Base-by-base conservation (phyloP, 1,284 basidiomycete species). In the Trametes pubescens region DNA sequence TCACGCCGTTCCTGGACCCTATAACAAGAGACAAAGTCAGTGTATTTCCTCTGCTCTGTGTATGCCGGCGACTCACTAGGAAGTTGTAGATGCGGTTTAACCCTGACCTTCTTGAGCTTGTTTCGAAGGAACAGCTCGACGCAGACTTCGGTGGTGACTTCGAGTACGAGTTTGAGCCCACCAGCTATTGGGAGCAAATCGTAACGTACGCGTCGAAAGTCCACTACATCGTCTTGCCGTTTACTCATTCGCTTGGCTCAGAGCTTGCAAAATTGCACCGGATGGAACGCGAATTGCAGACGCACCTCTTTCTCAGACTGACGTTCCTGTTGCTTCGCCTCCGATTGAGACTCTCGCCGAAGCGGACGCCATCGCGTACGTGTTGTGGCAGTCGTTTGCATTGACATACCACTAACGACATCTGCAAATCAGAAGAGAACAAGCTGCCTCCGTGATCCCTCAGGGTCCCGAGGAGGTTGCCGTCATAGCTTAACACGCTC, bases 1-100 rank as follows among this genome's bases (percentile, higher is more conserved):
- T 98, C 68, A 81, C 88, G 8, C 94, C 95, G 0, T 95, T 97
- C 81, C 77, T 98, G 64, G 95, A 97, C 75, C 95, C 95, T 6
- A 86, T 95, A 48, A 97, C 95, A 0, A 85, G 92, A 59, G 93
- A 95, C 71, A 97, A 97, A 86, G 91, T 92, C 60, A 47, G 82
- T 65, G 5, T 21, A 10, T 4, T 56, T 11, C 40, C 26, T 18
- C 21, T 8, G 4, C 13, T 18, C 4, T 9, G 13, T 21, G n/a
- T 18, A 6, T 32, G 7, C 10, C 3, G 2, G 26, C 24, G 37
- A 53, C 34, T 26, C n/a, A 24, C 13, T 14, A 11, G 4, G 11
- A 43, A 13, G 29, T 9, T 24, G 5, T 34, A 92, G 91, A 93
- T 95, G 87, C 87, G 89, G 35, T 96, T 97, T 78, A 96, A 97